Base-by-base conservation (phyloP, 441 rosid species). In the Populus hybrid region DNA sequence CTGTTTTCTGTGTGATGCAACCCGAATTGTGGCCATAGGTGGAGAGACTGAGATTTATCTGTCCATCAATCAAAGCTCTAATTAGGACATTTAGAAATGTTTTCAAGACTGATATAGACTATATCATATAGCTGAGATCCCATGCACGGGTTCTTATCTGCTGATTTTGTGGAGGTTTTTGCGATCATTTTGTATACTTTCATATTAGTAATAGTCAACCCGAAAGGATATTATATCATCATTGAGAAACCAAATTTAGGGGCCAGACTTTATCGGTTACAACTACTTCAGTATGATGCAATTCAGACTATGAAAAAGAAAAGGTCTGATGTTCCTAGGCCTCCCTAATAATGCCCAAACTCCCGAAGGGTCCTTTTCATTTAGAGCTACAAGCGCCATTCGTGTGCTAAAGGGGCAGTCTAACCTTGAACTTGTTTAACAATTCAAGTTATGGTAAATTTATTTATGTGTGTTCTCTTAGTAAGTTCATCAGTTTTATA, bases 1-100 rank as follows among this genome's bases (percentile, higher is more conserved):
- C 85, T 95, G 78, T 92, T 93, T 85, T 95, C 92, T 69, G 99
- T 95, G 54, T 92, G 99, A 86, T 93, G 95, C 85, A 93, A 90
- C 78, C 91, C 91, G 0, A 90, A 82, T 36, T 95, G 97, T 35
- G 89, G 93, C 28, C 75, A 90, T 74, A 87, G 95, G 2, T 93
- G 97, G 97, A 90, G 95, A 81, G 98, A 92, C 46, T 89, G 82
- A 87, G 75, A 57, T 71, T 30, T 57, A 35, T 50, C 35, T 64
- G 63, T 67, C 9, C 30, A 63, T 42, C 8, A 66, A 32, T 26
- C 7, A 34, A 76, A 79, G 34, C 75, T 68, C 14, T 32, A 6
- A 18, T 16, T 18, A 61, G 42, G 70, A 69, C 2, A 30, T 46
- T 76, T 46, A 46, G 76, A 38, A 23, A 21, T 38, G 2, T 63